Percentiles rank a stretch among this genome's conserved stretches.
Conservation (phyloP, 2,329 filamentous ascomycete species). For the Aspergillus jensenii region DNA sequence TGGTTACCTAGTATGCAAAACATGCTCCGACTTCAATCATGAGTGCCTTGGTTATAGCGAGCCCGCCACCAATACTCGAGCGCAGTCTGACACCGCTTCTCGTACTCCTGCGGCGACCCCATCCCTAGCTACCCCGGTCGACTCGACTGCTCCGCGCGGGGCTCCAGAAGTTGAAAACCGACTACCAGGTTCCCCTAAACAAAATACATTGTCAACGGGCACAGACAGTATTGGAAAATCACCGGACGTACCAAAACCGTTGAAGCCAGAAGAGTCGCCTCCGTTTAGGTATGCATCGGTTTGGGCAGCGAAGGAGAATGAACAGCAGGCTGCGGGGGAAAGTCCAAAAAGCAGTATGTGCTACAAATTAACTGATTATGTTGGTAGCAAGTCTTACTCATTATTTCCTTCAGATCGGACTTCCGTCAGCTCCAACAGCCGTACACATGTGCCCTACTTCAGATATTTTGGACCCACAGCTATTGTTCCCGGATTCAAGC, state of each 20-base stretch:
- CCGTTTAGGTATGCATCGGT: constrained; percentile 17
- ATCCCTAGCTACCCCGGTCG: constrained; percentile 18
- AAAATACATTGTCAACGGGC: constrained; percentile 5
- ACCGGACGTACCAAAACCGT: constrained; percentile 13
- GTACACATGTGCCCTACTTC: constrained; percentile 73
- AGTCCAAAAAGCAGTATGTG: constrained; percentile 41
- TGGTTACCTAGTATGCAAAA: constrained; percentile 56
- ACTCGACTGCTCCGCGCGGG: constrained; percentile 15
- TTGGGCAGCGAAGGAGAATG: constrained; percentile 24
- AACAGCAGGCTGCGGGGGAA: constrained; percentile 25
- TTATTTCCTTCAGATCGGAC: constrained; percentile 30
- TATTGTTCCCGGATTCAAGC: constrained; percentile 88
- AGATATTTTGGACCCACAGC: constrained; percentile 88
- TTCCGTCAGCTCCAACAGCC: constrained; percentile 35
- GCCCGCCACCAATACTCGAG: constrained; percentile 31
- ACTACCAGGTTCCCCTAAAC: constrained; percentile 26
- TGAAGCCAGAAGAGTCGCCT: constrained; percentile 19
- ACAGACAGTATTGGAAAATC: constrained; percentile 13
- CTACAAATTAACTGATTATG: background rate
- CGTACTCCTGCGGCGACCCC: constrained; percentile 22
- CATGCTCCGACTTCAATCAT: constrained; percentile 70
- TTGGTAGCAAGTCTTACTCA: constrained; percentile 7
- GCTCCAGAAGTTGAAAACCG: constrained; percentile 24
- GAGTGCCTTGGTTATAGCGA: constrained; percentile 68
- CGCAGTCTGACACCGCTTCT: constrained; percentile 30